Percentiles rank a stretch among this genome's conserved stretches.
Evolutionary conservation across 2,329 filamentous ascomycete genomes (phyloP).

Genomic region (Colletotrichum sp.): DNA sequence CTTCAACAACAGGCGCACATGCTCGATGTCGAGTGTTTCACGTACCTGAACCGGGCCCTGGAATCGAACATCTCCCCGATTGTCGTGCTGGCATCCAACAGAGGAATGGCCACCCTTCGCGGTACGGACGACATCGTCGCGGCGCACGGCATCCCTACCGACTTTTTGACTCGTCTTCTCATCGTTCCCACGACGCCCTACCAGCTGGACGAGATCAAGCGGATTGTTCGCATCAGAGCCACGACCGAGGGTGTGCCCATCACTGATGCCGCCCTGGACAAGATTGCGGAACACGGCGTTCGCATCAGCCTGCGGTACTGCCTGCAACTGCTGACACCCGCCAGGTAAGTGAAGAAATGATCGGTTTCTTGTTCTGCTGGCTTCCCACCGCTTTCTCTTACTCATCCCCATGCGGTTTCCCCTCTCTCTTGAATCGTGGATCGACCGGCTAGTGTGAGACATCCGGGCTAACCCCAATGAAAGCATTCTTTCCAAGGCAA

Average conservation of each 20-base stretch:
- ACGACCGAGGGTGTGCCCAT: conserved; percentile 82
- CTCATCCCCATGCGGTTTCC: not conserved
- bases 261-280: conserved; percentile 82
- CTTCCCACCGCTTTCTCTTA: conserved; percentile 1
- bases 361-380: not conserved
- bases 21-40: conserved; percentile 99
- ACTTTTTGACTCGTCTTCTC: conserved; percentile 91
- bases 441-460: conserved; percentile 30
- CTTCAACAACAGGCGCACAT: conserved; percentile 79
- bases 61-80: conserved; percentile 95
- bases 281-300: conserved; percentile 85
- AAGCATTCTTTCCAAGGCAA: conserved; percentile 87
- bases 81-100: conserved; percentile 96
- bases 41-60: conserved; percentile 97
- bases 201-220: conserved; percentile 85
- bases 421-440: conserved; percentile 7
- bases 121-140: conserved; percentile 83
- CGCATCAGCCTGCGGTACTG: conserved; percentile 92
- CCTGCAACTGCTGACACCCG: conserved; percentile 86
- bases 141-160: conserved; percentile 91
- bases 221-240: conserved; percentile 85
- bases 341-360: conserved; percentile 61
- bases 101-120: conserved; percentile 90
- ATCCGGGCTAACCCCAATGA: conserved; percentile 34
- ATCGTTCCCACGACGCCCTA: conserved; percentile 96